Evolutionary conservation across 2,329 filamentous ascomycete genomes (phyloP).

Genomic region (Chaetomiaceae sp.): DNA sequence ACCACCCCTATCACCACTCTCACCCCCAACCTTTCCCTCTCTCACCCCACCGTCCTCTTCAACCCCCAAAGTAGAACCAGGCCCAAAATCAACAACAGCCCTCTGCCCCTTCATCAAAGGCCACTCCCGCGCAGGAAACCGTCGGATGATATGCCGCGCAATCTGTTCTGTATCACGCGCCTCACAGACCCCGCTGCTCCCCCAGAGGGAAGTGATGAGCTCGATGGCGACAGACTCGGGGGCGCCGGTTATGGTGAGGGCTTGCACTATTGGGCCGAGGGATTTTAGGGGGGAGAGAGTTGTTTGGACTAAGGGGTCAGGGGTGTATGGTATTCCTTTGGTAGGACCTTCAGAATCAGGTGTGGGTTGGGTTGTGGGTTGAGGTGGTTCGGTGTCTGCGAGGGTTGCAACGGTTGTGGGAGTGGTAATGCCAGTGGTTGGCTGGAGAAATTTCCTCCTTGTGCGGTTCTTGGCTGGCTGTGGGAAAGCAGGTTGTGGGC

Average conservation of each 20-base stretch:
- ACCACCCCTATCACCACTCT: too few relatives aligned
- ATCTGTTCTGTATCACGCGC: too few relatives aligned
- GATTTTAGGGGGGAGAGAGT: conserved; percentile 20
- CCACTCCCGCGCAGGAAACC: not conserved
- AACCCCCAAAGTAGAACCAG: not conserved
- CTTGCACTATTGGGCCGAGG: conserved; percentile 16
- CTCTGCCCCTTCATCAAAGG: not conserved
- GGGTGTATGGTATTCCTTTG: conserved; percentile 6
- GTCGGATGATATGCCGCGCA: not conserved
- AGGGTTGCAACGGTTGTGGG: not conserved
- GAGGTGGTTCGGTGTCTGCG: not conserved
- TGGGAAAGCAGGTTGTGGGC: not conserved
- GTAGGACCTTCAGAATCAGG: too few relatives aligned
- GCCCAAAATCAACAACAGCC: not conserved
- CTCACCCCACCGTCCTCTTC: not conserved
- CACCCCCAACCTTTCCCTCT: too few relatives aligned
- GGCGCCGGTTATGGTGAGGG: conserved; percentile 19
- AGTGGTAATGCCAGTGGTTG: not conserved
- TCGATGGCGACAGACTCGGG: conserved; percentile 12
- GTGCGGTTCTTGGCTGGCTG: too few relatives aligned
- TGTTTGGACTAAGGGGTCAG: conserved; percentile 7
- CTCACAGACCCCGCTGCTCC: not conserved
- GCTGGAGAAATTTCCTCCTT: not conserved
- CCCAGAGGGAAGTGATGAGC: conserved; percentile 2
- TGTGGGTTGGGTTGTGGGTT: not conserved